A percentile compares a stretch with the other conserved stretches of the same genome.
These are phyloP conservation scores for Carex myosuroides DNA, from an alignment of 176 grass and related monocot species.

Conservation along the genomic window DNA sequence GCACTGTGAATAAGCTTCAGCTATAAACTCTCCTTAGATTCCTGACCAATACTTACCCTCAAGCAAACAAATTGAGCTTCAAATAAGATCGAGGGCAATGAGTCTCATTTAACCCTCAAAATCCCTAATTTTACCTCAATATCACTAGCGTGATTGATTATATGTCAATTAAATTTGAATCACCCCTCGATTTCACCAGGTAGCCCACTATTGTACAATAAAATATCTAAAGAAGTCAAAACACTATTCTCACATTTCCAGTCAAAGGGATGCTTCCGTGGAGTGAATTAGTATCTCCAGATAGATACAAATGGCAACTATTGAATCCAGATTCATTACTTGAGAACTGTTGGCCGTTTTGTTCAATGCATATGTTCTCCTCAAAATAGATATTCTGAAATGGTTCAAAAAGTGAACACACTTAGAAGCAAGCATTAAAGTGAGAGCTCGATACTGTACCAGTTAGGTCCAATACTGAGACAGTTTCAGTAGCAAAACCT, in stretches of 20 bases:
- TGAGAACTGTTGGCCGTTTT: not conserved
- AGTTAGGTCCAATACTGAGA: not conserved
- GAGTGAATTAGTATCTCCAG: constrained; percentile 48
- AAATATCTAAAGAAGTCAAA: not conserved
- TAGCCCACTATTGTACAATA: not conserved
- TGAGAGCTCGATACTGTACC: not conserved
- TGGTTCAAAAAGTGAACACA: not conserved
- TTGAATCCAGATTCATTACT: constrained; percentile 17
- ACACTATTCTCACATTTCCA: constrained; percentile 40
- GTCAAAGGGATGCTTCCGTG: constrained; percentile 8
- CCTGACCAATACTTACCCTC: not conserved
- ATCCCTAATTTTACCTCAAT: not conserved
- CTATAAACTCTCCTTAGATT: not conserved
- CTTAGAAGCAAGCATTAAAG: not conserved
- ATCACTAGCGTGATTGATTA: not conserved
- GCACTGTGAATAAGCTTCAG: not conserved
- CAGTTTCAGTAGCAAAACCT: not conserved
- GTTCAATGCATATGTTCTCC: not conserved
- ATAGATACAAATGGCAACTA: constrained; percentile 46
- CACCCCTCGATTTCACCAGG: not conserved
- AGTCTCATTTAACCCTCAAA: not conserved
- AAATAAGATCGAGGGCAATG: not conserved
- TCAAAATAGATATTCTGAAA: constrained; percentile 24
- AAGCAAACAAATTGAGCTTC: not conserved
- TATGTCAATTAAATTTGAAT: not conserved